A percentile compares a stretch with the other conserved stretches of the same genome.
These are phyloP conservation scores for Cryptococcus jaspeensis DNA, from an alignment of 1,284 basidiomycete genomes.

Conservation along the genomic window DNA sequence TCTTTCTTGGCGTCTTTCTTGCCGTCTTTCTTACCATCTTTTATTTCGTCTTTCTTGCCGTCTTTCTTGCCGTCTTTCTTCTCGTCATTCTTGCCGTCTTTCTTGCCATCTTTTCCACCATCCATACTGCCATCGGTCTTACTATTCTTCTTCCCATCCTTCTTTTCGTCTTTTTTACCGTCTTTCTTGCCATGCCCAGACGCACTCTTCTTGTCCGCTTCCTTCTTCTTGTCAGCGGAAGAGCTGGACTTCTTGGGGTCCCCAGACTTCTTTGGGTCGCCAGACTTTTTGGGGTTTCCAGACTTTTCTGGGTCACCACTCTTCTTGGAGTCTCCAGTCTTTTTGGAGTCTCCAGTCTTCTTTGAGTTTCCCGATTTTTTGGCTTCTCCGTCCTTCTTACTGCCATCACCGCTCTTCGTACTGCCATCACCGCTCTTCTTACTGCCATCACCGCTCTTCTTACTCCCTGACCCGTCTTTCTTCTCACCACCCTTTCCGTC, in stretches of 20 bases:
- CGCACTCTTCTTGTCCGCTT: background rate
- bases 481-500: background rate
- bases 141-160: background rate
- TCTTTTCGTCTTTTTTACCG: background rate
- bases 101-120: background rate
- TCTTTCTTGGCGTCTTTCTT: background rate
- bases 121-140: too few species aligned
- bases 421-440: background rate
- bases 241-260: too few species aligned
- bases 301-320: background rate
- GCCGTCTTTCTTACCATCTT: background rate
- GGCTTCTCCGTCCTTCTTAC: background rate
- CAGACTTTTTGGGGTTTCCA: background rate
- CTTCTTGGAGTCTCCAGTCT: slow-evolving; percentile 1
- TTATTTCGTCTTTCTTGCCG: background rate
- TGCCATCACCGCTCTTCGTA: background rate
- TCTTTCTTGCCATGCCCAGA: too few species aligned
- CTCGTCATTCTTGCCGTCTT: background rate
- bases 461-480: background rate
- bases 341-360: too few species aligned
- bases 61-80: background rate
- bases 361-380: background rate
- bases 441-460: background rate
- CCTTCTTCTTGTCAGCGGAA: background rate
- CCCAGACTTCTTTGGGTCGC: background rate